Conservation (phyloP, 2,329 filamentous ascomycete species). For the Phyllosticta capitalensis region DNA sequence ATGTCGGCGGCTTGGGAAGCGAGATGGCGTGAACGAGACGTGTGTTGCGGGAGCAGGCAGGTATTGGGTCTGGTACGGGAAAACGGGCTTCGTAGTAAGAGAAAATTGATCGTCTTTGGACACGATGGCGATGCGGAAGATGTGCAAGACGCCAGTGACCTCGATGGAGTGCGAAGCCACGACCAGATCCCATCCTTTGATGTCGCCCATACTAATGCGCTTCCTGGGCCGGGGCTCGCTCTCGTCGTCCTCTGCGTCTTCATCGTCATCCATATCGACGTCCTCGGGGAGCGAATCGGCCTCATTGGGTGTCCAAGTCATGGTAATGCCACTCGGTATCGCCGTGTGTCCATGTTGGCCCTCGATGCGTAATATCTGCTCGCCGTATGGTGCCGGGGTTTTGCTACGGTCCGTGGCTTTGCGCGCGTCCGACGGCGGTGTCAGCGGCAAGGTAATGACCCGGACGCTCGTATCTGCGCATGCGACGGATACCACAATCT, state of each 20-base stretch:
- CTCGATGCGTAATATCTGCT: constrained; percentile 40
- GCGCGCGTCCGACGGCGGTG: constrained; percentile 38
- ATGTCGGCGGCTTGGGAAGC: constrained; percentile 44
- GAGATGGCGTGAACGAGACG: constrained; percentile 45
- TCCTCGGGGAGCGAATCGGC: constrained; percentile 12
- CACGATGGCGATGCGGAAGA: constrained; percentile 31
- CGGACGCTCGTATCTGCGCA: constrained; percentile 49
- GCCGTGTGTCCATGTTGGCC: constrained; percentile 41
- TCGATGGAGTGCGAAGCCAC: constrained; percentile 34
- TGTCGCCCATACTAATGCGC: constrained; percentile 12
- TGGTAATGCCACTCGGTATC: constrained; percentile 40
- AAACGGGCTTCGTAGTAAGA: constrained; percentile 27
- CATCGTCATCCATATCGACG: constrained; percentile 28
- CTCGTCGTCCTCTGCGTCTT: constrained; percentile 16
- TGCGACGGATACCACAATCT: constrained; percentile 44
- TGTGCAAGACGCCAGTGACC: constrained; percentile 29
- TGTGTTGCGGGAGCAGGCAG: constrained; percentile 41
- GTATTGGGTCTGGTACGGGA: constrained; percentile 38
- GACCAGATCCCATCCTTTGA: constrained; percentile 31
- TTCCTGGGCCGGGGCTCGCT: constrained; percentile 5
- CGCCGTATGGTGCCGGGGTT: constrained; percentile 25
- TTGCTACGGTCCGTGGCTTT: constrained; percentile 25
- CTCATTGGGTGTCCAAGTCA: constrained; percentile 39
- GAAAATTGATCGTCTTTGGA: constrained; percentile 24
- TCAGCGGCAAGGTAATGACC: constrained; percentile 45